A percentile compares a stretch with the other conserved stretches of the same genome.
Evolutionary conservation across 2,329 filamentous ascomycete genomes (phyloP).

Genomic region (Reticulascus tulasneorum): DNA sequence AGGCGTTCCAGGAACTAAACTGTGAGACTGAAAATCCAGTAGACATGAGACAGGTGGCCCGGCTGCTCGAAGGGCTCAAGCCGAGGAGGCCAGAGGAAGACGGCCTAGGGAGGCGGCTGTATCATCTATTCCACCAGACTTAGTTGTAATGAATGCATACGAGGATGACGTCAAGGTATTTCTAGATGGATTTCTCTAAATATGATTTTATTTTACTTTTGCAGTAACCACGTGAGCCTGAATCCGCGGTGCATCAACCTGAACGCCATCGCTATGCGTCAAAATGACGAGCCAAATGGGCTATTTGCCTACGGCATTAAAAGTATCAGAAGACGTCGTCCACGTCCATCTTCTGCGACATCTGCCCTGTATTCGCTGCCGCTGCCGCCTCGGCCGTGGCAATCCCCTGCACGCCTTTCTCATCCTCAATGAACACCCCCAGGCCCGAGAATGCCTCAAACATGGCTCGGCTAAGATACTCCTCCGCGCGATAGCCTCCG

Average conservation of each 20-base stretch:
- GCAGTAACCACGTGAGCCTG: background rate
- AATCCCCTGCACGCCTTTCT: constrained; percentile 45
- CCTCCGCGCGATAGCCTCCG: constrained; percentile 77
- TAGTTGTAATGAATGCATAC: constrained; percentile 14
- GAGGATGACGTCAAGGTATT: background rate
- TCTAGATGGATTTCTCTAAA: background rate
- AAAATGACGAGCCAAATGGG: no score
- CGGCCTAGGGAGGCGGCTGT: no score
- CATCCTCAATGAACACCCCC: constrained; percentile 81
- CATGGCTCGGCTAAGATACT: constrained; percentile 77
- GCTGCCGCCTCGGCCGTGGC: constrained; percentile 30
- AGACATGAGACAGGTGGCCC: no score
- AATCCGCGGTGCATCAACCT: no score
- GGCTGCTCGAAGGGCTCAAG: no score
- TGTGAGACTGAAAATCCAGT: no score
- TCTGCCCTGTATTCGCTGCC: constrained; percentile 24
- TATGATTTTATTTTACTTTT: background rate
- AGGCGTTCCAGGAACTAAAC: no score
- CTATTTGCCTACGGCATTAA: background rate
- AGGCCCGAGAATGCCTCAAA: constrained; percentile 88
- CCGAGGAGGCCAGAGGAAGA: no score
- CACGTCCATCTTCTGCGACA: constrained; percentile 40
- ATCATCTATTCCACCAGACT: constrained; percentile 13
- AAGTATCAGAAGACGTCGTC: constrained; percentile 30
- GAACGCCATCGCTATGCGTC: constrained; percentile 25